These are phyloP conservation scores for Ophiostoma fasciatum DNA, from an alignment of 2,329 filamentous ascomycete species.

Conservation along the genomic window DNA sequence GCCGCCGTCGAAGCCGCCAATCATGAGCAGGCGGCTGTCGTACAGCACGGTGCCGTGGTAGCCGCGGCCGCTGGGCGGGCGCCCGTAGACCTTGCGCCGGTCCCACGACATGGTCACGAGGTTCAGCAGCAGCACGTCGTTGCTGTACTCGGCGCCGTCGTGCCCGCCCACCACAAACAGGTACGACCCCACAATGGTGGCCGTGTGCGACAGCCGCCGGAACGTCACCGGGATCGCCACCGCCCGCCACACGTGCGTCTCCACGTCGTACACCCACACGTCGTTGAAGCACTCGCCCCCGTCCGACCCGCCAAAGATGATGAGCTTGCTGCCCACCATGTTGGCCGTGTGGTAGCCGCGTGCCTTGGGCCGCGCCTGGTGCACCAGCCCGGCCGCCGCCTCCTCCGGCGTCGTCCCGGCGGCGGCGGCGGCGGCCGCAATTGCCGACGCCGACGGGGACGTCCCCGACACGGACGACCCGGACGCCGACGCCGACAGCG, in stretches of 20 bases:
- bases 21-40: slow-evolving; percentile 47
- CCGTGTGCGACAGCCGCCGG: slow-evolving; percentile 51
- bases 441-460: no score
- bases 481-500: background rate
- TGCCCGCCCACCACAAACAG: slow-evolving; percentile 57
- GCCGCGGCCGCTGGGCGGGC: slow-evolving; percentile 46
- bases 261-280: slow-evolving; percentile 59
- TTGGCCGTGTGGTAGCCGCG: slow-evolving; percentile 59
- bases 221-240: slow-evolving; percentile 46
- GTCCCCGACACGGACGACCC: background rate
- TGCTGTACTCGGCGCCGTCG: slow-evolving; percentile 54
- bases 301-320: slow-evolving; percentile 56
- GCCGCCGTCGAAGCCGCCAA: slow-evolving; percentile 53
- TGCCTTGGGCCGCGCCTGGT: slow-evolving; percentile 36
- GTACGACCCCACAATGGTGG: slow-evolving; percentile 55
- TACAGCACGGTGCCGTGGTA: slow-evolving; percentile 54
- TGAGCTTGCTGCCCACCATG: slow-evolving; percentile 57
- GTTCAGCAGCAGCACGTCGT: slow-evolving; percentile 54
- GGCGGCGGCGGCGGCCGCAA: background rate
- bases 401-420: slow-evolving; percentile 4
- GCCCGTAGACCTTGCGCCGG: slow-evolving; percentile 47
- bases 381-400: background rate
- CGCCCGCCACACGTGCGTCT: slow-evolving; percentile 42
- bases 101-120: slow-evolving; percentile 65
- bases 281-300: slow-evolving; percentile 59